phyloP scores from a whole-genome alignment of 1,284 basidiomycete species.

The Naganishia cerealis region DNA sequence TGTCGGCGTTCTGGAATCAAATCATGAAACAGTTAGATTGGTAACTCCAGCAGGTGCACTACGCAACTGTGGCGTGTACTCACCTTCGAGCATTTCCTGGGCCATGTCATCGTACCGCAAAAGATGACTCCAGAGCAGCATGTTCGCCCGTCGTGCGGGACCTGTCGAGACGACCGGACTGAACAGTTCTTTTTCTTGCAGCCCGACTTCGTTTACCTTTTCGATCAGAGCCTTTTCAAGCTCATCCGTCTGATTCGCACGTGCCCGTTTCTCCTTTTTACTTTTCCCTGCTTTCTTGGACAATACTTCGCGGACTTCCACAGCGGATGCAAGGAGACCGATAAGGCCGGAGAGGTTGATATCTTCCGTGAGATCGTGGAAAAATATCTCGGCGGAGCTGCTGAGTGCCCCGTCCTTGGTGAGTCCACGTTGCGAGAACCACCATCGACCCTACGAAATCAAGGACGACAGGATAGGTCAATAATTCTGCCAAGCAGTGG shows the following conservation, averaged over 20 bases:
- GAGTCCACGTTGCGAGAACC: constrained; percentile 87
- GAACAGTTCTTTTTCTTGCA: constrained; percentile 28
- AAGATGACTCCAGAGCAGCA: constrained; percentile 83
- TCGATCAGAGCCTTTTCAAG: constrained; percentile 63
- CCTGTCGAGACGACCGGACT: constrained; percentile 40
- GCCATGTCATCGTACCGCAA: constrained; percentile 69
- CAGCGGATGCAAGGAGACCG: constrained; percentile 70
- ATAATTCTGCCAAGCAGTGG: background rate
- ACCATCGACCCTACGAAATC: constrained; percentile 75
- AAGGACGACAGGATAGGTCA: background rate
- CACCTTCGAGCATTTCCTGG: constrained; percentile 65
- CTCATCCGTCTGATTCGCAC: constrained; percentile 58
- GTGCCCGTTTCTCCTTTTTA: constrained; percentile 54
- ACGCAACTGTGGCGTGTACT: constrained; percentile 30
- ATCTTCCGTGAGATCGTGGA: constrained; percentile 80
- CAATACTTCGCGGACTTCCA: constrained; percentile 60
- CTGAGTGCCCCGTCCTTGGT: constrained; percentile 92
- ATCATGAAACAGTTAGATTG: background rate
- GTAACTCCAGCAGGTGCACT: too few species aligned
- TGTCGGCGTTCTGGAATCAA: constrained; percentile 63
- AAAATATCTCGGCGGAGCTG: constrained; percentile 81
- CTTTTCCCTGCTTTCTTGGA: constrained; percentile 40
- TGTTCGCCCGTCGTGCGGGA: constrained; percentile 61
- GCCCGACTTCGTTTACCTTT: constrained; percentile 55
- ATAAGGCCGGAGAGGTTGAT: constrained; percentile 74